Evolutionary conservation across 2,329 filamentous ascomycete species (phyloP), one percentile per base, ranked within the genome.

Genomic region (Pseudomassariella vexata): DNA sequence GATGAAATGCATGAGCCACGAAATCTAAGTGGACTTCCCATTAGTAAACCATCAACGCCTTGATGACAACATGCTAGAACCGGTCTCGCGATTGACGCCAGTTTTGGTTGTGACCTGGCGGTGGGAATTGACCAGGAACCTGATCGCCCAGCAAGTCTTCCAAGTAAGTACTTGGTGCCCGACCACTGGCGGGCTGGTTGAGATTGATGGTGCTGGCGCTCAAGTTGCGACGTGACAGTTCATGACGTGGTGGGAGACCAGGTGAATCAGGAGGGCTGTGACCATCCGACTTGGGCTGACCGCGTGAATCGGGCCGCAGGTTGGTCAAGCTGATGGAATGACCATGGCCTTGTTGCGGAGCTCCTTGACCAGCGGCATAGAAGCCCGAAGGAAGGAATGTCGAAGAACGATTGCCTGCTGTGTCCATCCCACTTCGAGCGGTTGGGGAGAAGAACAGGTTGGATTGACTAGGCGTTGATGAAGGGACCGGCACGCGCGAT

Each of bases 391-490:
- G 90, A 14, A 95, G 70, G 53, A 90, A 94, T n/a, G 70, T 68
- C 2, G 86, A 94, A 37, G 75, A 77, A 32, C 89, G 81, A 45
- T 76, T 76, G 27, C 62, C 63, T 23, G 68, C 61, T n/a, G n/a
- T n/a, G 39, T 63, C 61, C 30, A 70, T 65, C 36, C 68, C 66
- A 6, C 74, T 63, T 23, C 75, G 77, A 2, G 89, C 89, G 0
- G 92, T 96, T 1, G 92, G 92, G 6, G 88, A 95, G 67, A 95
- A 98, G 73, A 98, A 98, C 11, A 96, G 70, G 40, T 82, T 85
- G 22, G 77, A 77, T 46, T 72, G 66, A 50, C 75, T 83, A 9
- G 69, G 76, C 17, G 72, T 76, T 30, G 63, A 63, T 8, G 73
- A 74, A 3, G 69, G 69, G 19, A 63, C 59, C 3, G 70, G 67